Evolutionary conservation across 495 filamentous ascomycete genomes (phyloP), one percentile per base, ranked within the genome.

Genomic region (Aspergillus indologenus): DNA sequence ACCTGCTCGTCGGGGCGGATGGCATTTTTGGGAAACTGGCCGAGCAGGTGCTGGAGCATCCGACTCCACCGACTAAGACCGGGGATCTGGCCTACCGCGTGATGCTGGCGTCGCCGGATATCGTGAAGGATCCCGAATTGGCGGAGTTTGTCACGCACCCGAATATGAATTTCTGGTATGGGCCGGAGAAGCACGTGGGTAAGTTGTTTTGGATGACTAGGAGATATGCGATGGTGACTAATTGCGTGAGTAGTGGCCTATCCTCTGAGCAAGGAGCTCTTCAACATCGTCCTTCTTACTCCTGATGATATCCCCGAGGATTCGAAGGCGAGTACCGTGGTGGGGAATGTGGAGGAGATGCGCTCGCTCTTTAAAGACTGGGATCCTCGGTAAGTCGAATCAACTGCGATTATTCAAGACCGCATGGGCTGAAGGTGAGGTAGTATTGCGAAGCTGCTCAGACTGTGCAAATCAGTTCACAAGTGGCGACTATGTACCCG

Each of bases 1-100:
- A 86, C 61, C 60, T 86, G 24, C 71, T 85, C 0, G 71, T 86
- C 19, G 83, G 79, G 0, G 83, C 83, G 0, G 83, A 85, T 66
- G 83, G 83, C 0, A 75, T 86, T 21, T 56, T 19, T 79, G 80
- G 75, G 29, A 65, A 51, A 56, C 63, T 67, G 45, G 75, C 79
- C 57, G 56, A 73, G 74, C 53, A 57, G 69, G 20, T 77, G 63
- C 31, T 74, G 53, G 52, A 68, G 54, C 56, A 75, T 68, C 59
- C 67, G 60, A 49, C 72, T 53, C 65, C 68, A 0, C 81, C 83
- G 9, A 61, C 71, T 1, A 79, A 79, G n/a, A 89, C 85, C 0
- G 87, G 87, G 0, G 87, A 89, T 66, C 71, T 90, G 34, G 87
- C 86, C 8, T 89, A 88, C 66, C 72, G 87, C n/a, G 65, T 90